Conservation (phyloP, 192 early-diverging fungal genomes). For the Oehlia diaphana region DNA sequence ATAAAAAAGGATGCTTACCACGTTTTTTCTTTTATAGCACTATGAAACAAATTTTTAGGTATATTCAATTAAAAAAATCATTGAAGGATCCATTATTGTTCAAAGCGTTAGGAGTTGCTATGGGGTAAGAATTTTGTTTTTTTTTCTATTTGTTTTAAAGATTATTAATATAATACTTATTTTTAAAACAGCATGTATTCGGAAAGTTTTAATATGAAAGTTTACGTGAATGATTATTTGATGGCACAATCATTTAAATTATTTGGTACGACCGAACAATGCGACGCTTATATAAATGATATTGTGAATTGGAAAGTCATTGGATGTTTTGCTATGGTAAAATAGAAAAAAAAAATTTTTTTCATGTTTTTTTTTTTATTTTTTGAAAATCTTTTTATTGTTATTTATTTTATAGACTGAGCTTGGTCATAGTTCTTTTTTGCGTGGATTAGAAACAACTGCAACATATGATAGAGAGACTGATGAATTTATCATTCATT, state of each 20-base stretch:
- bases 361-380: neutral
- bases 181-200: constrained; percentile 45
- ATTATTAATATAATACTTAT: neutral
- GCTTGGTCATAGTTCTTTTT: constrained; percentile 53
- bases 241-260: constrained; percentile 48
- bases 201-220: constrained; percentile 59
- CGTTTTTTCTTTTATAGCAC: constrained; percentile 33
- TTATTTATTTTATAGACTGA: constrained; percentile 50
- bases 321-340: constrained; percentile 71
- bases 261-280: constrained; percentile 60
- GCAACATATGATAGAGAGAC: constrained; percentile 60
- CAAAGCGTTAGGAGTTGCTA: constrained; percentile 41
- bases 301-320: constrained; percentile 54
- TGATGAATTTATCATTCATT: constrained; percentile 63
- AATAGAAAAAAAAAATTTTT: neutral
- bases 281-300: constrained; percentile 42
- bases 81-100: constrained; percentile 44
- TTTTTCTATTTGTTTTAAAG: neutral
- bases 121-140: constrained; percentile 30
- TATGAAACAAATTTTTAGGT: constrained; percentile 54
- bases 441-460: constrained; percentile 64
- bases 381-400: neutral
- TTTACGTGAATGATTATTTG: constrained; percentile 65
- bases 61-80: constrained; percentile 36
- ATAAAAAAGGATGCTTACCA: neutral